Conservation (phyloP, 306 rosid genomes). For the Lablab purpureus region DNA sequence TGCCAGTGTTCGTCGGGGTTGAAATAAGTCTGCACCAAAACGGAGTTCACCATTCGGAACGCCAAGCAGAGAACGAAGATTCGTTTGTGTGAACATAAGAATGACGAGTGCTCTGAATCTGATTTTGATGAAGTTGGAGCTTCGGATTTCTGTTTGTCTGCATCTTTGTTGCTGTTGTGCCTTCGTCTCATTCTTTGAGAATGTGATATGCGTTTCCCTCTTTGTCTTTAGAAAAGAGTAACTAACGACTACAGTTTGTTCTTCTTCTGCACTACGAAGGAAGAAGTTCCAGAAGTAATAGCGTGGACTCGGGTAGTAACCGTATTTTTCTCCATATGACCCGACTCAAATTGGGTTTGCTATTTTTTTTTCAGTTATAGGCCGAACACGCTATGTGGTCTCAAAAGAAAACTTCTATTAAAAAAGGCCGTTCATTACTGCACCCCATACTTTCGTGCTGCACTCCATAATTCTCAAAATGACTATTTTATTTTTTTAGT, state of each 20-base stretch:
- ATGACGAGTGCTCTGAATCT: constrained; percentile 8
- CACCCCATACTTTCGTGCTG: no score
- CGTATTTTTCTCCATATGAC: not conserved
- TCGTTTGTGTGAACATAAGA: constrained; percentile 47
- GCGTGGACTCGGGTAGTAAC: not conserved
- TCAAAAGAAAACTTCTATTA: no score
- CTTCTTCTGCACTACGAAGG: not conserved
- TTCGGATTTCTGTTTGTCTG: not conserved
- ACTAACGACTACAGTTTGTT: not conserved
- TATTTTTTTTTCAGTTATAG: not conserved
- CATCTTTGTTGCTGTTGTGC: constrained; percentile 13
- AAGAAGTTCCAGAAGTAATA: not conserved
- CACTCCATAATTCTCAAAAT: no score
- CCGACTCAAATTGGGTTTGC: not conserved
- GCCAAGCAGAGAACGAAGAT: constrained; percentile 64
- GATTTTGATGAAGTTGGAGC: constrained; percentile 41
- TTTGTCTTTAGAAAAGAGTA: not conserved
- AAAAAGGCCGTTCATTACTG: no score
- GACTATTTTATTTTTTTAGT: no score
- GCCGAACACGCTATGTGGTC: not conserved
- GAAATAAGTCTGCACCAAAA: constrained; percentile 82
- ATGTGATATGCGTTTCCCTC: not conserved
- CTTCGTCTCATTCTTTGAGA: constrained; percentile 63
- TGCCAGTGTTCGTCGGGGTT: constrained; percentile 99
- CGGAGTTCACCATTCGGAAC: constrained; percentile 78